These are phyloP conservation scores for Emergomyces africanus DNA, from an alignment of 2,329 filamentous ascomycete genomes.

Conservation along the genomic window DNA sequence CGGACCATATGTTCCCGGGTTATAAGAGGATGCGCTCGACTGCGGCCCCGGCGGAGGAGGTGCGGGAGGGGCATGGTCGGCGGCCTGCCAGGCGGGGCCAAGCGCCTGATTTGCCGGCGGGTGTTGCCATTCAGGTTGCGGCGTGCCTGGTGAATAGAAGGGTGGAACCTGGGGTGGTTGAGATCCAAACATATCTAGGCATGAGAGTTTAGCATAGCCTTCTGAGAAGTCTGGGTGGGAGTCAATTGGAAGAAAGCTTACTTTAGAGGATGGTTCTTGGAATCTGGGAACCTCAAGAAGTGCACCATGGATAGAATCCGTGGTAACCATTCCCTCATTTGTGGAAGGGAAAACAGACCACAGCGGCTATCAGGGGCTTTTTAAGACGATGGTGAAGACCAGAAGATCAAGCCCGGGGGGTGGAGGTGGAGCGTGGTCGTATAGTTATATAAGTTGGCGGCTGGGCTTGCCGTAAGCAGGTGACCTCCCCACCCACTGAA, in stretches of 20 bases:
- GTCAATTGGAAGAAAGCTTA: background rate
- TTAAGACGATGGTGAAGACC: background rate
- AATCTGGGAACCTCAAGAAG: background rate
- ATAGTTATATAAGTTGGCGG: background rate
- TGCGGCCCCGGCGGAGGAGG: conserved; percentile 11
- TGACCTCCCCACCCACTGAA: background rate
- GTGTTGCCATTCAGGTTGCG: conserved; percentile 29
- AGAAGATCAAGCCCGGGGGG: background rate
- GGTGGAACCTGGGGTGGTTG: conserved; percentile 14
- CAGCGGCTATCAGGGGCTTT: background rate
- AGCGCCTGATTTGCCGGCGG: conserved; percentile 10
- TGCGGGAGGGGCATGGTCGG: conserved; percentile 12
- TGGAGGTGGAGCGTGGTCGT: background rate
- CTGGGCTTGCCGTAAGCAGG: background rate
- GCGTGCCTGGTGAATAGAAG: conserved; percentile 14
- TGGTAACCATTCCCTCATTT: background rate
- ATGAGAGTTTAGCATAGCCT: background rate
- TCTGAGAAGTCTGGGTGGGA: no score
- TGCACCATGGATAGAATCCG: background rate
- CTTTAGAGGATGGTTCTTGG: background rate
- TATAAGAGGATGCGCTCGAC: conserved; percentile 17
- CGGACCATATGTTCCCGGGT: conserved; percentile 24
- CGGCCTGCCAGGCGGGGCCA: conserved; percentile 12
- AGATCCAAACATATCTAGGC: conserved; percentile 22
- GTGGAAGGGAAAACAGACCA: background rate